Evolutionary conservation across 2,329 filamentous ascomycete genomes (phyloP).

Genomic region (Alternaria sp.): DNA sequence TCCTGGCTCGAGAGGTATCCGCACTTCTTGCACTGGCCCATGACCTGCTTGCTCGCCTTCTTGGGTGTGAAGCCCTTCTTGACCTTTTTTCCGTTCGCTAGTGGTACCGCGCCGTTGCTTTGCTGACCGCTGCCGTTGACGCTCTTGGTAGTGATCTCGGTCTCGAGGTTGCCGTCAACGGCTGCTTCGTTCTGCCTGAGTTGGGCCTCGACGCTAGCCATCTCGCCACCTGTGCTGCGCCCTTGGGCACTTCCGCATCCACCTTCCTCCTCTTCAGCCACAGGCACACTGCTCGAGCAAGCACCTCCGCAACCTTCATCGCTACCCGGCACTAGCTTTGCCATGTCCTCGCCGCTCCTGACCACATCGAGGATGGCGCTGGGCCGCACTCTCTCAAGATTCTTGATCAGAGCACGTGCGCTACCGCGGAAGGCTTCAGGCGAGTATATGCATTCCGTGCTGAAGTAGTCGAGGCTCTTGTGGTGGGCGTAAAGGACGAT

Average conservation of each 20-base stretch:
- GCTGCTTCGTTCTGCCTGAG: slow-evolving; percentile 70
- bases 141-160: slow-evolving; percentile 62
- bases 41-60: slow-evolving; percentile 64
- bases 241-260: slow-evolving; percentile 79
- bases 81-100: slow-evolving; percentile 22
- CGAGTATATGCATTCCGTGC: slow-evolving; percentile 97
- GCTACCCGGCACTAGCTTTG: slow-evolving; percentile 73
- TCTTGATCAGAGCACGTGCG: slow-evolving; percentile 91
- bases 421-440: slow-evolving; percentile 96
- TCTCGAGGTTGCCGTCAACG: slow-evolving; percentile 64
- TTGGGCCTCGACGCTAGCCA: slow-evolving; percentile 80
- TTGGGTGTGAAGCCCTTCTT: slow-evolving; percentile 34
- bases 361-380: slow-evolving; percentile 96
- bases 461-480: slow-evolving; percentile 97
- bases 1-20: slow-evolving; percentile 95
- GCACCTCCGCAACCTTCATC: slow-evolving; percentile 44
- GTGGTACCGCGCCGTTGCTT: slow-evolving; percentile 21
- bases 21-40: slow-evolving; percentile 84
- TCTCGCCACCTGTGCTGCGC: slow-evolving; percentile 72
- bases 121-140: slow-evolving; percentile 43
- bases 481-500: slow-evolving; percentile 98
- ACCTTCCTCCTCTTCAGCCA: slow-evolving; percentile 65
- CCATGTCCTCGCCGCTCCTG: slow-evolving; percentile 95
- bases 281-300: slow-evolving; percentile 41
- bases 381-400: slow-evolving; percentile 87